Percentiles rank a stretch among this genome's conserved stretches.
phyloP scores from a whole-genome alignment of 2,329 filamentous ascomycete genomes.

The Microthyrium microscopicum region DNA sequence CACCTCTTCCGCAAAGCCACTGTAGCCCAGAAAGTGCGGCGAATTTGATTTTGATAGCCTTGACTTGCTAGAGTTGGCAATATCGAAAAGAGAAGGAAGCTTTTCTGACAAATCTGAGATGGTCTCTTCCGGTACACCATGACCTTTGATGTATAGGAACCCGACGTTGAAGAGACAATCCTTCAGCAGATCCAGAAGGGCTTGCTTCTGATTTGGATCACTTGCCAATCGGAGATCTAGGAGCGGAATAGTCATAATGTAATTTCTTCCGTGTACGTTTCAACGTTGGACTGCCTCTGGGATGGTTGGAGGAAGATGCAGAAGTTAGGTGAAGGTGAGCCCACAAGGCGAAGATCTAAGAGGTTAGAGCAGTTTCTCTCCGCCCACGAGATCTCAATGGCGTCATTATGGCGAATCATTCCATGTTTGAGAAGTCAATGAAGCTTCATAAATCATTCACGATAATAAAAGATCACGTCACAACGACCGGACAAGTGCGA shows the following conservation, averaged over 20 bases:
- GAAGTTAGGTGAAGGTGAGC: too few species aligned
- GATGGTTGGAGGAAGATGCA: too few species aligned
- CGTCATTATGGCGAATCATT: too few species aligned
- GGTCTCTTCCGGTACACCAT: constrained; percentile 24
- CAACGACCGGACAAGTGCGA: too few species aligned
- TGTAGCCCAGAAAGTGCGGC: constrained; percentile 45
- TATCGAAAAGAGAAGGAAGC: constrained; percentile 29
- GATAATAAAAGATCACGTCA: too few species aligned
- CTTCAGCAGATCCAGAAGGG: constrained; percentile 27
- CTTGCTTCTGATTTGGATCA: constrained; percentile 18
- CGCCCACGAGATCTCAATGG: too few species aligned
- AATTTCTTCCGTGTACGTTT: too few species aligned
- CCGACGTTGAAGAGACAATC: constrained; percentile 33
- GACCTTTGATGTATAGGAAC: constrained; percentile 37
- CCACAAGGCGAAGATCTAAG: too few species aligned
- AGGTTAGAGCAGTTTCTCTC: too few species aligned
- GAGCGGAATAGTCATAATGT: constrained; percentile 23
- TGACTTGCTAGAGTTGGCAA: constrained; percentile 23
- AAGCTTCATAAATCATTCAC: too few species aligned
- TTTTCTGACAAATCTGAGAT: constrained; percentile 23
- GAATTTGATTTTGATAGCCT: constrained; percentile 32
- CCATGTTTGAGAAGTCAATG: too few species aligned
- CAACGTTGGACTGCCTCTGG: too few species aligned
- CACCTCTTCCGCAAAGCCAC: constrained; percentile 35
- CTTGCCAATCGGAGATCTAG: constrained; percentile 31